Base-by-base conservation (phyloP, 1,284 basidiomycete genomes). In the Macrocystidia cucumis region DNA sequence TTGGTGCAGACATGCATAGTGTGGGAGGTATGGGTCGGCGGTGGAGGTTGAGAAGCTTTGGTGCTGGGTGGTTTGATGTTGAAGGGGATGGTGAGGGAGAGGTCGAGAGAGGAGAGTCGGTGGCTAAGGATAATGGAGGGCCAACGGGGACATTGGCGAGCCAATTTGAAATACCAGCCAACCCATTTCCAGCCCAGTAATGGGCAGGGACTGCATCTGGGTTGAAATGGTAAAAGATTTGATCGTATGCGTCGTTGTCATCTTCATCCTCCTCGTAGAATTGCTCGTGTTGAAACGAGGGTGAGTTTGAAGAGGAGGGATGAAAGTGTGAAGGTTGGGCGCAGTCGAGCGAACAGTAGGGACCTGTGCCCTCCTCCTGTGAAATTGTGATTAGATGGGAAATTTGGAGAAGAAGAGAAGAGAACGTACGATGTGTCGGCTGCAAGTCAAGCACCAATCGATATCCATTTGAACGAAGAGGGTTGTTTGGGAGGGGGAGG, bases 391-490 rank as follows among this genome's bases (percentile, higher is more conserved):
- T 30, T 18, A 19, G 9, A 26, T 17, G 20, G 19, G 16, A 11
- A 32, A 5, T 35, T 32, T 14, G 29, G 31, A 23, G 32, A 25
- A 17, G 16, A 33, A 16, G 22, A 20, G 32, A 40, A 27, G 17
- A 35, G 8, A 12, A 68, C 72, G 37, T 56, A 78, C 76, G 43
- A 72, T 58, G 44, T 63, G 67, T 45, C 65, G 63, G 44, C 66
- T 62, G 61, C 78, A 81, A 40, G 62, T 63, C 46, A 81, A 63
- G 53, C 79, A 81, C 78, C 78, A 81, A 60, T 78, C 69, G 41
- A 67, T 69, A 54, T 79, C 78, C 69, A 79, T 74, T 41, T 47
- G 44, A 39, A 49, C 42, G 29, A 37, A 32, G 28, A 18, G 20
- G 18, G 32, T 25, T 26, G 30, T n/a, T n/a, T 12, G 35, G 39